phyloP scores from a whole-genome alignment of 2,329 filamentous ascomycete species.

The Eurotiales sp. region DNA sequence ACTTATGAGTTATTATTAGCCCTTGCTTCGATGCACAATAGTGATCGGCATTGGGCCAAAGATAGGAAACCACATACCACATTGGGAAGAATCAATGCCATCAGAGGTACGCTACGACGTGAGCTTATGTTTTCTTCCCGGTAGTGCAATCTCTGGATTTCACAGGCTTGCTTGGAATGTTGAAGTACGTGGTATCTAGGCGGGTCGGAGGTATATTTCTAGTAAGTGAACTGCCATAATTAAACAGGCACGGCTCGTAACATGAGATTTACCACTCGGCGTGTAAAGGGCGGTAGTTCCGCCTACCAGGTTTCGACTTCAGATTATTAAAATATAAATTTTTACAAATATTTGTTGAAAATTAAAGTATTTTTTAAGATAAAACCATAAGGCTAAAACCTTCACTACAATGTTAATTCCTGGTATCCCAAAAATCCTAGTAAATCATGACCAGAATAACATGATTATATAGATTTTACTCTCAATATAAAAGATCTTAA shows the following conservation, averaged over 20 bases:
- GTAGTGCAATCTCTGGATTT: not conserved
- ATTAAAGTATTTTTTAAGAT: too few species aligned
- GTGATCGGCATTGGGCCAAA: not conserved
- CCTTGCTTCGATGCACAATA: not conserved
- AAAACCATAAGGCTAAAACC: too few species aligned
- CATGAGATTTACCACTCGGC: slow-evolving; percentile 40
- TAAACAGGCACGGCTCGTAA: slow-evolving; percentile 1
- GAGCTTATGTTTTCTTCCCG: not conserved
- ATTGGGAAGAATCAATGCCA: not conserved
- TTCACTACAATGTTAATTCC: too few species aligned
- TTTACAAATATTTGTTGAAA: too few species aligned
- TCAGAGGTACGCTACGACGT: not conserved
- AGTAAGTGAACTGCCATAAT: not conserved
- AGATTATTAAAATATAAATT: too few species aligned
- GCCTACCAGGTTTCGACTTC: slow-evolving; percentile 52
- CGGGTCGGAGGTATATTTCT: not conserved
- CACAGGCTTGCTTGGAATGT: not conserved
- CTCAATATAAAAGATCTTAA: too few species aligned
- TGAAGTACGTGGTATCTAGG: not conserved
- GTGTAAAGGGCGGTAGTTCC: slow-evolving; percentile 15
- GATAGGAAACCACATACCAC: too few species aligned
- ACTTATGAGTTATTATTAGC: not conserved
- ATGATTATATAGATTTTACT: too few species aligned
- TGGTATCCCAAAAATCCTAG: too few species aligned
- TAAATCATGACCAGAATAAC: too few species aligned